phyloP scores from a whole-genome alignment of 768 basidiomycete species.

The Tricholoma sp. region DNA sequence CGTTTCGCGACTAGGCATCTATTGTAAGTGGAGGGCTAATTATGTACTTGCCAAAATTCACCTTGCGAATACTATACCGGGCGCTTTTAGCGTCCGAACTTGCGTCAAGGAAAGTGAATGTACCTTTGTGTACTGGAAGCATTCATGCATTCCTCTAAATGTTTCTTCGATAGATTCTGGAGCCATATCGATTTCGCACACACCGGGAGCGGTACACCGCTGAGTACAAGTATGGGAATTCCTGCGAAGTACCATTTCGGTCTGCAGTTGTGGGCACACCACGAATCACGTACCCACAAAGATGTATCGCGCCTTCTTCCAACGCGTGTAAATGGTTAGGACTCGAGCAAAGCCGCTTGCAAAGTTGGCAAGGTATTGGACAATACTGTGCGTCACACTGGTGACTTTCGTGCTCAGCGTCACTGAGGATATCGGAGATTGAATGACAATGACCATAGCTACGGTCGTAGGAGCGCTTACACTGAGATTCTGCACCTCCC shows the following conservation, averaged over 20 bases:
- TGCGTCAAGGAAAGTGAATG: slow-evolving; percentile 34
- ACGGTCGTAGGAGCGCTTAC: slow-evolving; percentile 17
- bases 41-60: neutral
- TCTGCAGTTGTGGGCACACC: neutral
- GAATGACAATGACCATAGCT: neutral
- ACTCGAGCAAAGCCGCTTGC: slow-evolving; percentile 46
- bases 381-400: slow-evolving; percentile 48
- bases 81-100: neutral
- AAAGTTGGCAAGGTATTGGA: slow-evolving; percentile 49
- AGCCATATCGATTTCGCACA: slow-evolving; percentile 55
- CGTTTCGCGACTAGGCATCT: slow-evolving; percentile 39
- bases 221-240: slow-evolving; percentile 45
- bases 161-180: slow-evolving; percentile 60
- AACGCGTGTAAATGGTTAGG: slow-evolving; percentile 53
- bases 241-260: slow-evolving; percentile 23
- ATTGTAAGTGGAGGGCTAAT: neutral
- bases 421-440: slow-evolving; percentile 23
- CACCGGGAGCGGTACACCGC: slow-evolving; percentile 41
- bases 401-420: slow-evolving; percentile 40
- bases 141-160: slow-evolving; percentile 54
- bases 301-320: slow-evolving; percentile 33
- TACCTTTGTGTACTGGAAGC: slow-evolving; percentile 64
- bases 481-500: slow-evolving; percentile 38
- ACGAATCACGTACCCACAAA: slow-evolving; percentile 45
- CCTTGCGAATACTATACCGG: neutral